Evolutionary conservation across 306 rosid genomes (phyloP), one percentile per base, ranked within the genome.

Genomic region (Medicago lupulina): DNA sequence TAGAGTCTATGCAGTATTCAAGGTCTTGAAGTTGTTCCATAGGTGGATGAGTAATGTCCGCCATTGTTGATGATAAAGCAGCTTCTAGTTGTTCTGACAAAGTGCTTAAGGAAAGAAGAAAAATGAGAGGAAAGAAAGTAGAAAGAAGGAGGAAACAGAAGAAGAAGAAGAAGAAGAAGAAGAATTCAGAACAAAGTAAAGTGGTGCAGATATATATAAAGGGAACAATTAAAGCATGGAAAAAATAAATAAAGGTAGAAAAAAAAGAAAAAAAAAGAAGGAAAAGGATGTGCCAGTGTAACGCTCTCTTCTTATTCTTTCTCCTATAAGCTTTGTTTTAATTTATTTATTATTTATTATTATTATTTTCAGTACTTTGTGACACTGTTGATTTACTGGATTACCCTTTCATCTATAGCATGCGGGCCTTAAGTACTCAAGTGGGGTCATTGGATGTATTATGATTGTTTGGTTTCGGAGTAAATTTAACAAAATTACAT

Each of bases 11-110:
- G 83, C 98, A 95, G 79, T 89, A 95, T 76, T 95, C 97, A 68
- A 95, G 98, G 92, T 95, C 98, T 79, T 95, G 97, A 65, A 95
- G 97, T 74, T 95, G 98, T 79, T 95, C 98, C 98, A 95, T 95
- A 79, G 98, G 98, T 19, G 71, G 85, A 86, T 95, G 98, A 71
- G 88, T 92, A 74, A 92, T 92, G 88, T 95, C 97, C 4, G 97
- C 93, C 98, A 95, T 95, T 86, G 93, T 14, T 31, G 85, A 5
- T 59, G 39, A 0, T 54, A 54, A 82, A 85, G 88, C 51, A 85
- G 88, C 41, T 76, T 81, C 63, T 63, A 9, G 0, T 31, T 63
- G 13, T 55, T 79, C 71, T 69, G 64, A 83, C 53, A 75, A 69
- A 80, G 82, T 63, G 64, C 34, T 82, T 64, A 16, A 38, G 64